These are phyloP conservation scores for Cystoderma amianthinum DNA, from an alignment of 768 basidiomycete genomes.

Conservation along the genomic window DNA sequence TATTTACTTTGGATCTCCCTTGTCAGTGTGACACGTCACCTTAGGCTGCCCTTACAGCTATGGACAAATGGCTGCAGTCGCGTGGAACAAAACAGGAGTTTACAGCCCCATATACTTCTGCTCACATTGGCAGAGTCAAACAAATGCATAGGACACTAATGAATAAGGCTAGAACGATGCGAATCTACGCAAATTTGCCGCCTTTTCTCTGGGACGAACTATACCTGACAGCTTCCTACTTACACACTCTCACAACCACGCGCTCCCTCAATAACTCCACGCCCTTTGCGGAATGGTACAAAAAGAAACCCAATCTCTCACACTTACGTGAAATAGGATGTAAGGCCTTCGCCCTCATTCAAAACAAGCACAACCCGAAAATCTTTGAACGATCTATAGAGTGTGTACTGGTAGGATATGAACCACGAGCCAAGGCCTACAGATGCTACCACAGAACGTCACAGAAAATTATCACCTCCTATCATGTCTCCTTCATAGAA, in stretches of 20 bases:
- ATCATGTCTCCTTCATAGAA: constrained; percentile 15
- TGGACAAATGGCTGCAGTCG: constrained; percentile 10
- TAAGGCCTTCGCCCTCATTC: constrained; percentile 13
- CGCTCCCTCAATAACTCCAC: constrained; percentile 5
- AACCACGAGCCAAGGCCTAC: constrained; percentile 9
- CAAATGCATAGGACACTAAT: constrained; percentile 25
- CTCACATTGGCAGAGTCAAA: constrained; percentile 26
- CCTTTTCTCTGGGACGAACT: constrained; percentile 25
- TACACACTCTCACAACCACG: constrained; percentile 10
- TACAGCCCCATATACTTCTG: constrained; percentile 25
- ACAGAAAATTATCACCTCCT: constrained; percentile 7
- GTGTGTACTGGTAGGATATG: constrained; percentile 14
- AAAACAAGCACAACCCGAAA: constrained; percentile 18
- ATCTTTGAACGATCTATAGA: constrained; percentile 12
- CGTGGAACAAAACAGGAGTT: constrained; percentile 8
- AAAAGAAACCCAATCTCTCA: constrained; percentile 13
- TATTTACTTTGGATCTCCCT: too few species aligned
- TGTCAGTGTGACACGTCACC: too few species aligned
- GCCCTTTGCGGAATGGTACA: constrained; percentile 12
- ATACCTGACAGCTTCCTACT: constrained; percentile 18
- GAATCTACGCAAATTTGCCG: constrained; percentile 14
- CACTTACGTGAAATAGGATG: constrained; percentile 23
- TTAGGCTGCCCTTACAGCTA: too few species aligned
- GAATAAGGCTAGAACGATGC: constrained; percentile 20
- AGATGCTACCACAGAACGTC: constrained; percentile 9